Evolutionary conservation across 106 monocot species (phyloP).

Genomic region (Posidonia australis): DNA sequence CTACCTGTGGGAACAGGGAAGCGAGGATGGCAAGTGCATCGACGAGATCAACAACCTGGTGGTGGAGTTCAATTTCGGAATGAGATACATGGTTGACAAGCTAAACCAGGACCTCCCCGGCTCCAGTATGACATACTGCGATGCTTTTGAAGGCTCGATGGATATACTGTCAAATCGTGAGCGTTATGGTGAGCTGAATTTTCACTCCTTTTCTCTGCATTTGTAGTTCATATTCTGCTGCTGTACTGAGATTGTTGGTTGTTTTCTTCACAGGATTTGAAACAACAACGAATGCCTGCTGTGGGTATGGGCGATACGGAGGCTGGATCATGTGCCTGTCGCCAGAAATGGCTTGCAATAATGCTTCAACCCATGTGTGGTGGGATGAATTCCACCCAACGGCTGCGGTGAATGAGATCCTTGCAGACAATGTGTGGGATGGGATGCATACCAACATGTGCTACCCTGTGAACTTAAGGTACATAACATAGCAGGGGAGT

Average conservation of each 20-base stretch:
- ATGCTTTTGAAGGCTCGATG: slow-evolving; percentile 69
- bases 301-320: slow-evolving; percentile 54
- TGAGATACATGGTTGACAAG: slow-evolving; percentile 42
- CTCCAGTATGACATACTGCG: slow-evolving; percentile 46
- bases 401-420: slow-evolving; percentile 61
- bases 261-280: slow-evolving; percentile 35
- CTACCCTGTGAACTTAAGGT: slow-evolving; percentile 45
- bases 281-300: slow-evolving; percentile 63
- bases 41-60: slow-evolving; percentile 55
- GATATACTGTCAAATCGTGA: slow-evolving; percentile 39
- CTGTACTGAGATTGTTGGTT: background rate
- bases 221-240: background rate
- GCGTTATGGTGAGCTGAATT: slow-evolving; percentile 39
- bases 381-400: slow-evolving; percentile 92
- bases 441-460: slow-evolving; percentile 60
- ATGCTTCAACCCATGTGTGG: slow-evolving; percentile 70
- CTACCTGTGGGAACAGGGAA: slow-evolving; percentile 46
- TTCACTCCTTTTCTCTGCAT: background rate
- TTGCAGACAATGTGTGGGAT: slow-evolving; percentile 72
- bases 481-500: slow-evolving; percentile 18
- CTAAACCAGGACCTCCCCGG: slow-evolving; percentile 37
- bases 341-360: slow-evolving; percentile 57
- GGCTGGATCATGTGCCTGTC: slow-evolving; percentile 53
- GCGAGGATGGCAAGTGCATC: slow-evolving; percentile 36
- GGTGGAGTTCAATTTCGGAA: slow-evolving; percentile 49